Conservation (phyloP, 176 grass and related monocot species). For the Elymus sibiricus region DNA sequence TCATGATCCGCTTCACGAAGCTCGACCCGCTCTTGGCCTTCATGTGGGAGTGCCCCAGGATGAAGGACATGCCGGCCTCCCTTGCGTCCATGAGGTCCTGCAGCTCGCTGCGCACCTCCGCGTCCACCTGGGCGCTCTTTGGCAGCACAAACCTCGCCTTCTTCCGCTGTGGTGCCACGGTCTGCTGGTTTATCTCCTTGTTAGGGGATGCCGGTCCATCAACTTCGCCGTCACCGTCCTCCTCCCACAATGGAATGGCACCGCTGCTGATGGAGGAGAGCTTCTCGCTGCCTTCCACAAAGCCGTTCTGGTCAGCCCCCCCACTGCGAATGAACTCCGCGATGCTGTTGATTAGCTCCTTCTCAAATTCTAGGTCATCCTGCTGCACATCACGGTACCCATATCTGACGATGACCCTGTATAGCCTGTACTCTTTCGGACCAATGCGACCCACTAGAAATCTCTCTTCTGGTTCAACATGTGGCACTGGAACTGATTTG, state of each 20-base stretch:
- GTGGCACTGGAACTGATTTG: slow-evolving; percentile 83
- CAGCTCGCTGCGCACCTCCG: slow-evolving; percentile 47
- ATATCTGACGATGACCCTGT: slow-evolving; percentile 84
- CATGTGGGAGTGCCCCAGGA: slow-evolving; percentile 84
- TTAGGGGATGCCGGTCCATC: slow-evolving; percentile 23
- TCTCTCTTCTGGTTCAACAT: slow-evolving; percentile 63
- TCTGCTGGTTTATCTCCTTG: slow-evolving; percentile 23
- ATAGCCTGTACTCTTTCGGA: slow-evolving; percentile 88
- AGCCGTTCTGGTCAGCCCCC: slow-evolving; percentile 30
- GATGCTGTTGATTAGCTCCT: slow-evolving; percentile 83
- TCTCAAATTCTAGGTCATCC: slow-evolving; percentile 94
- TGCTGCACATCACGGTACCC: slow-evolving; percentile 94
- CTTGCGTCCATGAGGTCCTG: slow-evolving; percentile 88
- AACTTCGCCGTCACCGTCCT: slow-evolving; percentile 39
- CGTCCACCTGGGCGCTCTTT: slow-evolving; percentile 59
- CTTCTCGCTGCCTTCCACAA: slow-evolving; percentile 28
- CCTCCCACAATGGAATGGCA: slow-evolving; percentile 36
- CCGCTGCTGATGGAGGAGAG: slow-evolving; percentile 50
- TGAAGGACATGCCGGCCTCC: slow-evolving; percentile 97
- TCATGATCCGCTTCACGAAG: slow-evolving; percentile 61
- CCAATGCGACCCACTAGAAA: slow-evolving; percentile 92
- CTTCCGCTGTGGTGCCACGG: slow-evolving; percentile 30
- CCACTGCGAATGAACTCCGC: slow-evolving; percentile 82
- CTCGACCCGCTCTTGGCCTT: slow-evolving; percentile 79
- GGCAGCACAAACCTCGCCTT: slow-evolving; percentile 71